Base-by-base conservation (phyloP, 768 basidiomycete species). In the Rhizopogon vulgaris region DNA sequence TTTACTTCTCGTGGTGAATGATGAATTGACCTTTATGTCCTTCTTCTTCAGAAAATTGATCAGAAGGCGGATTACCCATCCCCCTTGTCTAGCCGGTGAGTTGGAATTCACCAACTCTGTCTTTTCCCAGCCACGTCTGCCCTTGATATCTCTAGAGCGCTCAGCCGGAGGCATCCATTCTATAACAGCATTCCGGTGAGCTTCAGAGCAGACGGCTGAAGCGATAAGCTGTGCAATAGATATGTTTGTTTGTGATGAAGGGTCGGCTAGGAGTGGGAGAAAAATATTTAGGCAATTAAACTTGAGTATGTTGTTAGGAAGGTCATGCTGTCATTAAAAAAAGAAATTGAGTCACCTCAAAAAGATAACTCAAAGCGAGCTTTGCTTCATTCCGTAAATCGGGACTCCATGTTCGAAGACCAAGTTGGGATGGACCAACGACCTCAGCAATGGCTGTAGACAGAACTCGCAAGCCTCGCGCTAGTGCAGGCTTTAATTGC, bases 51-150 rank as follows among this genome's bases (percentile, higher is more conserved):
- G 62, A 53, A 87, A 64, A 1, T 66, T 67, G 3, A 75, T 63
- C 36, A 89, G 61, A 36, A 73, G 73, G 41, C 78, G 69, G 2
- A 78, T 75, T 7, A 80, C 78, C 84, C 86, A 87, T 0, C 79
- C 78, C 6, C 83, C 80, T 25, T 74, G 71, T 32, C 70, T 71
- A 22, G 66, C 67, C 0, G 73, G 65, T 2, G 75, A 69, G 10
- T 66, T 70, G 3, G 70, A 68, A 24, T 67, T 66, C 12, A 64
- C 63, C 1, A 71, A 58, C 0, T 76, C 73, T 0, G 76, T 69
- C 60, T 82, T 84, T 68, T 90, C 88, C 88, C 88, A 91, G 3
- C 87, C 85, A 1, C 88, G 75, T 53, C 79, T 79, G 2, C 73
- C 74, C 56, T 77, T 83, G 24, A 74, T 69, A 48, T 83, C 82